Evolutionary conservation across 2,329 filamentous ascomycete genomes (phyloP).

Genomic region (Cladophialophora immunda): DNA sequence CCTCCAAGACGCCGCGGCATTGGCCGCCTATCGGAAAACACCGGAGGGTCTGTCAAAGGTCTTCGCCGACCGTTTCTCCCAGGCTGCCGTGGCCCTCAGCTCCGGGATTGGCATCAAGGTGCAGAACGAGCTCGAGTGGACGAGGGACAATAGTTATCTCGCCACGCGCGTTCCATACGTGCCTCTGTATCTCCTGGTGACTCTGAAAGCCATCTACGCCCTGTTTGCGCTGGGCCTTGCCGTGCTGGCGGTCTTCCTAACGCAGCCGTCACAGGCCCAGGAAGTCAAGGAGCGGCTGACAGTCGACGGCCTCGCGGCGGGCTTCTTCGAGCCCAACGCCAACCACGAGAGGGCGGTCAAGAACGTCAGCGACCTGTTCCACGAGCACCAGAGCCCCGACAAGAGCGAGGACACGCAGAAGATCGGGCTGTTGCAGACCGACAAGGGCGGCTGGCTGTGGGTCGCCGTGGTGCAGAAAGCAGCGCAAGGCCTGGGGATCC

Average conservation of each 20-base stretch:
- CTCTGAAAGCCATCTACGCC: constrained; percentile 36
- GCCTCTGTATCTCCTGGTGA: constrained; percentile 35
- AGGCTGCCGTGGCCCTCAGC: constrained; percentile 34
- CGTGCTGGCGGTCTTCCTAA: constrained; percentile 23
- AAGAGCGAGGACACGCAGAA: constrained; percentile 33
- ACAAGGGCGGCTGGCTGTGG: constrained; percentile 34
- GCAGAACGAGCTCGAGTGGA: constrained; percentile 31
- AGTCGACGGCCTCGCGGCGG: constrained; percentile 36
- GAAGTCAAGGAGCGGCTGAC: constrained; percentile 38
- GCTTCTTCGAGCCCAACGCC: constrained; percentile 33
- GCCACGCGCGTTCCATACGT: constrained; percentile 33
- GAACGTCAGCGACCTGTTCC: constrained; percentile 28
- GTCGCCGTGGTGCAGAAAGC: constrained; percentile 13
- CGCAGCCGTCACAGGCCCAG: constrained; percentile 31
- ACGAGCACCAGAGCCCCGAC: constrained; percentile 24
- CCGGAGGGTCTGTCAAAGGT: constrained; percentile 28
- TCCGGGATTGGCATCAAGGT: constrained; percentile 30
- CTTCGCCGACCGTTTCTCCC: constrained; percentile 34
- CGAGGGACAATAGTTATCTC: constrained; percentile 29
- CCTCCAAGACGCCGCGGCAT: constrained; percentile 28
- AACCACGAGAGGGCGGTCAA: constrained; percentile 28
- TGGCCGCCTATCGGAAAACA: constrained; percentile 26
- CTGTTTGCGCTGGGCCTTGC: constrained; percentile 34
- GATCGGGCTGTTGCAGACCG: constrained; percentile 33
- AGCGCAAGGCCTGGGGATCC: constrained; percentile 3